A percentile compares a stretch with the other conserved stretches of the same genome.
Conservation (phyloP, 176 grass and related monocot species). For the Zea mays region DNA sequence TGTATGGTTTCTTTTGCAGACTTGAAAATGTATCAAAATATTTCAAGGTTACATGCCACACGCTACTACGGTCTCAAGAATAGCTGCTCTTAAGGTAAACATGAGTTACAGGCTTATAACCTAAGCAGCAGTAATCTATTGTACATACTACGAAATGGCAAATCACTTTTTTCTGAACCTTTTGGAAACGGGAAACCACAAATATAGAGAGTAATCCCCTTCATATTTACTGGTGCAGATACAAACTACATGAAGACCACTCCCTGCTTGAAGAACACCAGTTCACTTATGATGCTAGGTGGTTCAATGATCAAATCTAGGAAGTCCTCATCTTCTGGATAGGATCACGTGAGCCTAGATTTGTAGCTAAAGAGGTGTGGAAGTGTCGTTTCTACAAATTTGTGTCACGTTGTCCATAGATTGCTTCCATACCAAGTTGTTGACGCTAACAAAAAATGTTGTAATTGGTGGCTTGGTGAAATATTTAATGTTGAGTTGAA, state of each 20-base stretch:
- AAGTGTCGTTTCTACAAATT: slow-evolving; percentile 70
- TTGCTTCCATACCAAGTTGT: not conserved
- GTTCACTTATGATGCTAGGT: slow-evolving; percentile 61
- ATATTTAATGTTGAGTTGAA: not conserved
- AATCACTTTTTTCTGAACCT: too few species aligned
- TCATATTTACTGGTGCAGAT: slow-evolving; percentile 48
- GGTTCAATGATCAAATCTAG: slow-evolving; percentile 60
- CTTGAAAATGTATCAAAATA: too few species aligned
- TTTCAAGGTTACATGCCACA: too few species aligned
- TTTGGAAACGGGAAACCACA: too few species aligned
- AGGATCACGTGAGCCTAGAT: slow-evolving; percentile 53
- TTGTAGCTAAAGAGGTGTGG: slow-evolving; percentile 61
- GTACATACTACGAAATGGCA: too few species aligned
- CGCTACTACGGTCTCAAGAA: too few species aligned
- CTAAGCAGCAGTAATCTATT: too few species aligned
- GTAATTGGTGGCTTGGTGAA: not conserved
- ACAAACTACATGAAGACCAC: slow-evolving; percentile 72
- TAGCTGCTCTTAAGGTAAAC: too few species aligned
- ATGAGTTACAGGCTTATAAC: too few species aligned
- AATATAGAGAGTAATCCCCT: not conserved
- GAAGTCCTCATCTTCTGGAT: slow-evolving; percentile 58
- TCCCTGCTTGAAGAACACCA: slow-evolving; percentile 70
- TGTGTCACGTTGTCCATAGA: slow-evolving; percentile 35
- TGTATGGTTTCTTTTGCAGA: too few species aligned
- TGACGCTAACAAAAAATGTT: not conserved